phyloP scores from a whole-genome alignment of 257 asterid genomes.

The Primulina eburnea region DNA sequence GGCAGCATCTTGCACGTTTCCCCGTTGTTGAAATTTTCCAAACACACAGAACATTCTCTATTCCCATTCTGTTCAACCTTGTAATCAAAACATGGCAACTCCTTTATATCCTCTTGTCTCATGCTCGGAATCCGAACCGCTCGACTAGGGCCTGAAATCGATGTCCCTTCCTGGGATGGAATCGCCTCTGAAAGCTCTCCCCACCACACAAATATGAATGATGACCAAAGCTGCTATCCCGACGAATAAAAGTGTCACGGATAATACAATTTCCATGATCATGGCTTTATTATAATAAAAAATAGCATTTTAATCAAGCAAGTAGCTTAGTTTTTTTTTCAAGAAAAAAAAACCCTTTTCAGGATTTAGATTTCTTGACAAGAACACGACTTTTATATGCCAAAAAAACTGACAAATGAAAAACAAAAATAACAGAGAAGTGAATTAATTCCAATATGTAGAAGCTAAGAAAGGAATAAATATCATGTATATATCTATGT shows the following conservation, averaged over 20 bases:
- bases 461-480: neutral
- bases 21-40: slow-evolving; percentile 52
- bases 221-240: slow-evolving; percentile 41
- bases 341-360: slow-evolving; percentile 19
- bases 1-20: slow-evolving; percentile 63
- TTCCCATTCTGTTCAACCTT: slow-evolving; percentile 28
- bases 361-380: neutral
- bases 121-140: slow-evolving; percentile 30
- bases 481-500: neutral
- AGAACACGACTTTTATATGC: neutral
- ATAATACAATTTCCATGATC: slow-evolving; percentile 47
- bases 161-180: neutral
- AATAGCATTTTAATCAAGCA: neutral
- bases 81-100: slow-evolving; percentile 54
- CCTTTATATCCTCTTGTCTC: slow-evolving; percentile 48
- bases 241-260: slow-evolving; percentile 36
- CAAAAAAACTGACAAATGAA: neutral
- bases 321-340: neutral
- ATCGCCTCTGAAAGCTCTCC: slow-evolving; percentile 45
- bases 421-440: neutral
- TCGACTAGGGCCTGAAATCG: slow-evolving; percentile 10
- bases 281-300: slow-evolving; percentile 12
- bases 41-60: slow-evolving; percentile 59
- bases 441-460: neutral
- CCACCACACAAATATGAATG: slow-evolving; percentile 60